Conservation (phyloP, 768 basidiomycete species). For the Crucibulum laeve region DNA sequence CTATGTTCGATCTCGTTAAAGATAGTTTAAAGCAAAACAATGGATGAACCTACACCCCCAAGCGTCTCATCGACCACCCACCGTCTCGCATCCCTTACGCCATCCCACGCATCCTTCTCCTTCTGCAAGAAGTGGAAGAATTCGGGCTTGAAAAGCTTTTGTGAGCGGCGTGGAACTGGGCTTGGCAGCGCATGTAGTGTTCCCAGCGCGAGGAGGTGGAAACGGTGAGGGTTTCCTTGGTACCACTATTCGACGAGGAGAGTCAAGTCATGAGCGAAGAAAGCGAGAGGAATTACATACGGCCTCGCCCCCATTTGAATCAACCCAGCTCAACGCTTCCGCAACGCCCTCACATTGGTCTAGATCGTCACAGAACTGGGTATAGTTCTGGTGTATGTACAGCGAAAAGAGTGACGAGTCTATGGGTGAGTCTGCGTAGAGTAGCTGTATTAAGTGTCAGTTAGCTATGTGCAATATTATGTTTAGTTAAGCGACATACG, state of each 20-base stretch:
- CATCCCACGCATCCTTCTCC: conserved; percentile 59
- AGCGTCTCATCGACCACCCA: conserved; percentile 47
- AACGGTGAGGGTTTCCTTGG: conserved; percentile 76
- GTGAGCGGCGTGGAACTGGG: conserved; percentile 74
- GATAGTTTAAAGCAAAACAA: conserved; percentile 2
- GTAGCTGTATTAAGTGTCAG: conserved; percentile 33
- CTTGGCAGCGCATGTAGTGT: conserved; percentile 84
- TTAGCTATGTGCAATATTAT: background rate
- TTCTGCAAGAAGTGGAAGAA: conserved; percentile 66
- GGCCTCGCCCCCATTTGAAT: conserved; percentile 60
- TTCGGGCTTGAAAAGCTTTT: conserved; percentile 84
- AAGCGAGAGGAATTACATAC: conserved; percentile 30
- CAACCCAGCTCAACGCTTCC: conserved; percentile 76
- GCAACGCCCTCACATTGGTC: conserved; percentile 68
- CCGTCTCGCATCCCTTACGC: conserved; percentile 46
- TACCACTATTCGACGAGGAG: conserved; percentile 43
- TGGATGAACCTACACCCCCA: conserved; percentile 10
- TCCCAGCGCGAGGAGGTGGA: conserved; percentile 78
- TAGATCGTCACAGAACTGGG: conserved; percentile 74
- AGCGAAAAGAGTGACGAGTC: conserved; percentile 86
- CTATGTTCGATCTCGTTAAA: conserved; percentile 5
- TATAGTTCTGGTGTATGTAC: conserved; percentile 94
- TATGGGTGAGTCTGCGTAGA: conserved; percentile 84
- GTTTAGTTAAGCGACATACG: conserved; percentile 31
- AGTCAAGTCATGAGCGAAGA: background rate